A percentile compares a stretch with the other conserved stretches of the same genome.
These are phyloP conservation scores for Helotiales sp. DNA, from an alignment of 2,329 filamentous ascomycete genomes.

Conservation along the genomic window DNA sequence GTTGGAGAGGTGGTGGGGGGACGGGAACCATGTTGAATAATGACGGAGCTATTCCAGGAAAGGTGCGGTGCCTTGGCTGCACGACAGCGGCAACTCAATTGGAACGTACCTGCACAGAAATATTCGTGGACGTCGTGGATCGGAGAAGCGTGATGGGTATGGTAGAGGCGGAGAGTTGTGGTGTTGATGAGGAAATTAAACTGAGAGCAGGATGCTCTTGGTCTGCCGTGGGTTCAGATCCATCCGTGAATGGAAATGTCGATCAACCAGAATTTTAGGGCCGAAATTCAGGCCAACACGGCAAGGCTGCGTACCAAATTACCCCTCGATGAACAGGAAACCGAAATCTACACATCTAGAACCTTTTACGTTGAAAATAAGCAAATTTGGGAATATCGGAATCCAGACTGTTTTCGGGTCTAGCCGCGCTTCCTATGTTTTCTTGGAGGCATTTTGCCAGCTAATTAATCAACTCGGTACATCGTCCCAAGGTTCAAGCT, in stretches of 20 bases:
- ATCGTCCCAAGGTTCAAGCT: not conserved
- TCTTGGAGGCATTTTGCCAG: not conserved
- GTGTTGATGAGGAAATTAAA: conserved; percentile 20
- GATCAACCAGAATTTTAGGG: not conserved
- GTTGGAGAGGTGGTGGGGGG: conserved; percentile 35
- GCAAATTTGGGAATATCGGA: not conserved
- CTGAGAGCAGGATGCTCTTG: not conserved
- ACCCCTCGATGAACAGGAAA: not conserved
- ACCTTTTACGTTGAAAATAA: not conserved
- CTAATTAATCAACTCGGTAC: not conserved
- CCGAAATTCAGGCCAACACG: not conserved
- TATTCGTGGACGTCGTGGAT: conserved; percentile 5
- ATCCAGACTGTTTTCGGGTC: not conserved
- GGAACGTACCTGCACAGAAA: conserved; percentile 36
- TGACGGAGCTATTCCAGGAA: conserved; percentile 35
- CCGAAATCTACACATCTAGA: not conserved
- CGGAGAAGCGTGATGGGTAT: not conserved
- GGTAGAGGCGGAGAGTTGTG: conserved; percentile 11
- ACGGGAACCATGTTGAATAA: conserved; percentile 28
- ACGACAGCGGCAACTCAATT: conserved; percentile 27
- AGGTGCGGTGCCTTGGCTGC: conserved; percentile 19
- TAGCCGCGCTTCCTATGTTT: not conserved
- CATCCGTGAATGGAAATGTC: not conserved
- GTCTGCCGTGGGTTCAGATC: not conserved
- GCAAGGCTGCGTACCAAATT: not conserved